A percentile compares a stretch with the other conserved stretches of the same genome.
These are phyloP conservation scores for Pouteria glomerata DNA, from an alignment of 148 eudicot species.

Conservation along the genomic window DNA sequence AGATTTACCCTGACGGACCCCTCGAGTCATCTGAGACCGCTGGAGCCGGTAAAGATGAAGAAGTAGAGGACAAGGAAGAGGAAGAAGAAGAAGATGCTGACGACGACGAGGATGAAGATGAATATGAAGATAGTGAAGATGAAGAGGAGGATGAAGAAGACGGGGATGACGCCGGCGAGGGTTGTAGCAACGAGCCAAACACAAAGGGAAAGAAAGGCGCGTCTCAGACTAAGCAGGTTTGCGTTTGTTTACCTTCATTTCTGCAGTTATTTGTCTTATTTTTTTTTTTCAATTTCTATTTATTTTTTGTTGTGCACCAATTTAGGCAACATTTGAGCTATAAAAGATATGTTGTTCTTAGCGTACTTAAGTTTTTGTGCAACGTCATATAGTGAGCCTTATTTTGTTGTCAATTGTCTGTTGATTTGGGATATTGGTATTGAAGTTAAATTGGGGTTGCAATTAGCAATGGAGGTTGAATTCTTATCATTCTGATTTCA, in stretches of 20 bases:
- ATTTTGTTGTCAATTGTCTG: background rate
- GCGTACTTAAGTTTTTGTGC: background rate
- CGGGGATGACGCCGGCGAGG: conserved; percentile 17
- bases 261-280: background rate
- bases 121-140: conserved; percentile 27
- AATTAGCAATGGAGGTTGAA: conserved; percentile 1
- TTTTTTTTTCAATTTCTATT: background rate
- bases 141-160: conserved; percentile 24
- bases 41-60: conserved; percentile 20
- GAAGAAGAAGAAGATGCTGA: conserved; percentile 18
- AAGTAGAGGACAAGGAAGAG: conserved; percentile 19
- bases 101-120: conserved; percentile 25
- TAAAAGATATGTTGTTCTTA: background rate
- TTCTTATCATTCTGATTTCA: background rate
- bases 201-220: conserved; percentile 29
- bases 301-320: background rate
- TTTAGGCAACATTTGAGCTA: too few species aligned
- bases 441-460: background rate
- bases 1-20: conserved; percentile 44
- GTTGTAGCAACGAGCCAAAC: background rate
- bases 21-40: background rate
- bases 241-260: background rate
- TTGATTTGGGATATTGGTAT: background rate
- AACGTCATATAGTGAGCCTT: background rate
- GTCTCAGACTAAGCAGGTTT: conserved; percentile 70